Evolutionary conservation across 2,329 filamentous ascomycete genomes (phyloP).

Genomic region (Exophiala sp.): DNA sequence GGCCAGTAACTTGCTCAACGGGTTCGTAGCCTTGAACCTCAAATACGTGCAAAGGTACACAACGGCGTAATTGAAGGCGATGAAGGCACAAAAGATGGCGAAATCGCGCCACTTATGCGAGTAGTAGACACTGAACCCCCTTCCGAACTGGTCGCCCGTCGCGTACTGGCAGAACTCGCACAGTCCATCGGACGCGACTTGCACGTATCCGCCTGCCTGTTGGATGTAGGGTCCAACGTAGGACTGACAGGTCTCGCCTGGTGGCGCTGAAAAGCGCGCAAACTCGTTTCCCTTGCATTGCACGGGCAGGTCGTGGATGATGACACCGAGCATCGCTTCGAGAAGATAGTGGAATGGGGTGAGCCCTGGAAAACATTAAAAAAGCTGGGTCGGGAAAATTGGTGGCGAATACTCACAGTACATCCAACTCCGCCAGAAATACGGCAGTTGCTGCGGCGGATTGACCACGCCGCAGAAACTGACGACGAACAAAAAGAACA

Average conservation of each 20-base stretch:
- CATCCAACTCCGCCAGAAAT: constrained; percentile 61
- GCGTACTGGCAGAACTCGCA: constrained; percentile 50
- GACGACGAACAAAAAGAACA: constrained; percentile 67
- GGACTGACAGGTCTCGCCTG: constrained; percentile 56
- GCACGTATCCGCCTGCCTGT: constrained; percentile 45
- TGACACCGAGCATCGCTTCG: constrained; percentile 64
- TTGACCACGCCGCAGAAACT: constrained; percentile 74
- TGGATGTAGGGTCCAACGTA: constrained; percentile 56
- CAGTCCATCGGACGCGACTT: constrained; percentile 38
- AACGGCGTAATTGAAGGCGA: constrained; percentile 60
- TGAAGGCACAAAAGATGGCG: constrained; percentile 72
- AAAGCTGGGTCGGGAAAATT: background rate
- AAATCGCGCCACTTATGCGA: constrained; percentile 72
- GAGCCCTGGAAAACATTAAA: constrained; percentile 57
- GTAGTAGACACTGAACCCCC: constrained; percentile 52
- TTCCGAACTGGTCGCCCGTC: constrained; percentile 40
- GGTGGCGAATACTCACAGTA: background rate
- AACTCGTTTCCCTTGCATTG: constrained; percentile 65
- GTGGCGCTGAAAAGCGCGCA: constrained; percentile 51
- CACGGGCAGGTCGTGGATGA: constrained; percentile 64
- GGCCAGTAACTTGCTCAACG: constrained; percentile 13
- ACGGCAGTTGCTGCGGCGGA: constrained; percentile 59
- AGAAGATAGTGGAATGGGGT: constrained; percentile 82
- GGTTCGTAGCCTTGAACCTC: constrained; percentile 26
- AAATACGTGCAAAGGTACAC: constrained; percentile 23